A percentile compares a stretch with the other conserved stretches of the same genome.
phyloP scores from a whole-genome alignment of 768 basidiomycete species.

The Lactifluus volemus region DNA sequence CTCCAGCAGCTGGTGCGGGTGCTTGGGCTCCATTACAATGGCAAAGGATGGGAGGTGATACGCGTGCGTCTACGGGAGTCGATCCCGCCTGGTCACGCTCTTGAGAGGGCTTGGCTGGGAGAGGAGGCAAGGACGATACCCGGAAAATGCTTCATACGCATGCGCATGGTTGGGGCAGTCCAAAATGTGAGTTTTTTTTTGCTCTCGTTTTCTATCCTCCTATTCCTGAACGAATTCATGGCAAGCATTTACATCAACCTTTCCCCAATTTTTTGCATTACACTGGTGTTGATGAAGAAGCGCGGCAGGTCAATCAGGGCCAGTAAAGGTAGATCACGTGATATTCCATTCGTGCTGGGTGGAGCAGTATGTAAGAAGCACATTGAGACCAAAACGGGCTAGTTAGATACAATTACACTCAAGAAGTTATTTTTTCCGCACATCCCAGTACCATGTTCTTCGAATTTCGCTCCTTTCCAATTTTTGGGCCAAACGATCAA shows the following conservation, averaged over 20 bases:
- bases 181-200: constrained; percentile 36
- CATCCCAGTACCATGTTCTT: too few relatives aligned
- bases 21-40: constrained; percentile 47
- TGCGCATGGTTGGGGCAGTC: constrained; percentile 50
- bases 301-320: too few relatives aligned
- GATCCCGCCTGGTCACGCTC: constrained; percentile 39
- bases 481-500: too few relatives aligned
- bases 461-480: not conserved
- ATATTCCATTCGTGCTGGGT: too few relatives aligned
- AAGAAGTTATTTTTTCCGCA: too few relatives aligned
- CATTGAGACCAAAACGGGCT: too few relatives aligned
- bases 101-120: constrained; percentile 43
- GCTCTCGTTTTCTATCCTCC: not conserved
- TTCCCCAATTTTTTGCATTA: constrained; percentile 46
- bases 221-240: constrained; percentile 1
- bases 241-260: constrained; percentile 44
- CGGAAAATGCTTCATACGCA: constrained; percentile 50
- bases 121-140: constrained; percentile 39
- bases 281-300: too few relatives aligned
- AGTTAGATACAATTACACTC: too few relatives aligned
- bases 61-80: constrained; percentile 34
- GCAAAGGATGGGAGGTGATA: constrained; percentile 44
- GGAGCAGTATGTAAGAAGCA: too few relatives aligned
- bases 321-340: too few relatives aligned
- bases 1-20: constrained; percentile 52